Base-by-base conservation (phyloP, 2,329 filamentous ascomycete species). In the Botryotinia convoluta region DNA sequence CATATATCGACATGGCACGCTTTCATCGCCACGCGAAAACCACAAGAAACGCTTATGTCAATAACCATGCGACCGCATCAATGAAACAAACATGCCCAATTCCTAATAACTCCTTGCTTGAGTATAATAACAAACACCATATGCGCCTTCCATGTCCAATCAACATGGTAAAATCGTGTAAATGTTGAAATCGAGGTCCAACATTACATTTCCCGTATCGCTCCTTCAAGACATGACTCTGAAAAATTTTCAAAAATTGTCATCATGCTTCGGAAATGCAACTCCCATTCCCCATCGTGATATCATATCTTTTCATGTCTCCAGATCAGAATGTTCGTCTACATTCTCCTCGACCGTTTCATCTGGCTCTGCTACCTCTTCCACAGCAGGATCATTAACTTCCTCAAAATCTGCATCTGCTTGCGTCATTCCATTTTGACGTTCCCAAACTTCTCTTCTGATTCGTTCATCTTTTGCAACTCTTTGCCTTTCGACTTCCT, bases 401-500 rank as follows among this genome's bases (percentile, higher is more conserved):
- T 20, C 29, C 35, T 71, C 69, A 63, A 69, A 35, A 37, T 51
- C 64, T n/a, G 76, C 76, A 75, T 80, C 79, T 10, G 78, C 79
- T 61, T 78, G 76, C 12, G 78, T 79, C 77, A 80, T 79, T 12
- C 89, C 89, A 77, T 91, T 91, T 84, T 88, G 86, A 60, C 88
- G 83, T 78, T 91, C 89, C 90, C 90, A 92, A 20, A 91, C 93
- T 82, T 98, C 95, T 78, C 89, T 91, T 73, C 95, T 87, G 74
- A 94, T 94, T 77, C 89, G 88, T 74, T 98, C 96, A 79, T 99
- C 96, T 81, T 95, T 97, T 51, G 91, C 89, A 80, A 91, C 92
- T 68, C 96, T 87, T 63, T 93, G 86, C 71, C 96, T 88, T 83
- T 99, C 96, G 0, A 95, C 92, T 83, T 99, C 96, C 82, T 98